Evolutionary conservation across 2,329 filamentous ascomycete genomes (phyloP), one percentile per base, ranked within the genome.

Genomic region (Monilinia polystroma): DNA sequence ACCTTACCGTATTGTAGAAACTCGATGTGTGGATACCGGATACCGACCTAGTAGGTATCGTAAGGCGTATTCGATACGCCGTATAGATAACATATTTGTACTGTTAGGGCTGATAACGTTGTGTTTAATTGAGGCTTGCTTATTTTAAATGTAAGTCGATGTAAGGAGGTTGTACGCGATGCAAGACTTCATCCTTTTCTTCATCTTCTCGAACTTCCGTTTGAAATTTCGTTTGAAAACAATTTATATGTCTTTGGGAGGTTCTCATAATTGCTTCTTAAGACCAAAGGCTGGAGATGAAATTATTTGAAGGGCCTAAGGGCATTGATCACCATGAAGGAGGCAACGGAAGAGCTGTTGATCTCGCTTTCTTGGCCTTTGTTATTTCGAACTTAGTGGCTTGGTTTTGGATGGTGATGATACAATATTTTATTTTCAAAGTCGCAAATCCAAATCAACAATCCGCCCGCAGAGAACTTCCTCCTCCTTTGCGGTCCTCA

Each of bases 371-470:
- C 16, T 35, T 35, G 2, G 32, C 47, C 35, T 62, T 66, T 38
- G 5, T 52, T 3, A 3, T 66, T 1, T 41, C 35, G 14, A 62
- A 32, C 23, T 7, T 62, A 4, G 35, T 52, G 14, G 64, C 64
- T 8, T 62, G 56, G 32, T 20, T 60, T 7, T 66, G 35, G 38
- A 66, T 66, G 64, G 16, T 62, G 18, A 23, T 43, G 10, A 23
- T 66, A 5, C 64, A 66, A 35, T 66, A 66, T 29, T 53, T 66
- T 16, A 38, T 62, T 12, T 53, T 62, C 1, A 53, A 41, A 32
- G n/a, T 53, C 5, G 29, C 51, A 0, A 26, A 43, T 53, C 43
- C 47, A 10, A 32, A 38, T 14, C 45, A 20, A 23, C 23, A 38
- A 11, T n/a, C 23, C 14, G n/a, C 12, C 4, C 49, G 23, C 12